These are phyloP conservation scores for Ascochyta koolunga DNA, from an alignment of 2,329 filamentous ascomycete species.

Conservation along the genomic window DNA sequence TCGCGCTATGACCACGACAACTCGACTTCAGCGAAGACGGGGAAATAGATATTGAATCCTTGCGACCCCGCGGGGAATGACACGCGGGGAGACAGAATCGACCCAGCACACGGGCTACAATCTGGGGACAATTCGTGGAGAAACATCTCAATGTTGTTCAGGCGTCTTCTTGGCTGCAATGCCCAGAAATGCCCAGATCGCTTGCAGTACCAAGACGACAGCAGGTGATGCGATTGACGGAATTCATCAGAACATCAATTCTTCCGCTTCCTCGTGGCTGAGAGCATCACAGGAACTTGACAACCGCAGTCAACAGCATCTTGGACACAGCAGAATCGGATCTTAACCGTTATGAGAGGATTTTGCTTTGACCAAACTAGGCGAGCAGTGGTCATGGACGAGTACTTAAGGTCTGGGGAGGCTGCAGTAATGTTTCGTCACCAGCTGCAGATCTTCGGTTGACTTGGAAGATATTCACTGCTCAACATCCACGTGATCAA, in stretches of 20 bases:
- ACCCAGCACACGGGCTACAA: constrained; percentile 4
- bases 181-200: constrained; percentile 14
- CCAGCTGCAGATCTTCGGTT: constrained; percentile 17
- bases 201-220: constrained; percentile 15
- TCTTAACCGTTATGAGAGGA: constrained; percentile 3
- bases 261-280: constrained; percentile 16
- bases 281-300: constrained; percentile 13
- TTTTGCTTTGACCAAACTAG: not conserved
- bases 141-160: constrained; percentile 10
- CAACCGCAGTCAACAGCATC: constrained; percentile 7
- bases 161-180: constrained; percentile 4
- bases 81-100: constrained; percentile 1
- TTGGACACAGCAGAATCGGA: constrained; percentile 6
- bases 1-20: not conserved
- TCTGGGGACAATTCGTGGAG: constrained; percentile 20
- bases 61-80: constrained; percentile 8
- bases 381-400: constrained; percentile 2
- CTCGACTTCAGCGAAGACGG: constrained; percentile 2
- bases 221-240: constrained; percentile 8
- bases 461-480: constrained; percentile 1
- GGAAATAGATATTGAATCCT: not conserved
- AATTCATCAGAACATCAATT: constrained; percentile 11
- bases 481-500: not conserved
- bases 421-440: constrained; percentile 13
- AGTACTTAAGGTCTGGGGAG: constrained; percentile 14